Evolutionary conservation across 176 grass and related monocot genomes (phyloP).

Genomic region (Guadua angustifolia): DNA sequence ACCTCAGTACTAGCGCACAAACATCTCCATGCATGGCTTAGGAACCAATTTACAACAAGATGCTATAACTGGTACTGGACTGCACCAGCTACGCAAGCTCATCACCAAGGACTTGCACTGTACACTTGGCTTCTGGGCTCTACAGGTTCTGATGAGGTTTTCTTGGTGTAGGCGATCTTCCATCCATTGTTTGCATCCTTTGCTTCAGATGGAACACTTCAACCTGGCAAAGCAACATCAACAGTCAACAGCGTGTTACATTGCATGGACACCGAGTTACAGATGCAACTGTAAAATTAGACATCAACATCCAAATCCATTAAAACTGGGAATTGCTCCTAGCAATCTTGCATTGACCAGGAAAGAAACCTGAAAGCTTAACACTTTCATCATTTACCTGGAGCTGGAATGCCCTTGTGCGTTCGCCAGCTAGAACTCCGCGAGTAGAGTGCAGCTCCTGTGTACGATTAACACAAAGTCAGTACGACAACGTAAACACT

Average conservation of each 20-base stretch:
- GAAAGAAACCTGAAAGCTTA: constrained; percentile 3
- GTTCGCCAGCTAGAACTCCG: constrained; percentile 80
- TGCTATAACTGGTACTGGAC: neutral
- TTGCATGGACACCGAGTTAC: neutral
- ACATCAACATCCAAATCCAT: neutral
- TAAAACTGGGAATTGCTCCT: constrained; percentile 8
- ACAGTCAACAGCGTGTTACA: constrained; percentile 13
- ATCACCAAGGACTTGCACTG: neutral
- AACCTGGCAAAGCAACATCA: constrained; percentile 55
- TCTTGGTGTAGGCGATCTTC: constrained; percentile 71
- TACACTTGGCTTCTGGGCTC: constrained; percentile 28
- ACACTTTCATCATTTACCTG: constrained; percentile 60
- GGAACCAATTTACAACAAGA: constrained; percentile 21
- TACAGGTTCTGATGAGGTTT: constrained; percentile 66
- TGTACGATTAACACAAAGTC: neutral
- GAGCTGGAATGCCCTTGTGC: constrained; percentile 72
- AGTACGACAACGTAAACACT: neutral
- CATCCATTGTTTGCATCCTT: constrained; percentile 74
- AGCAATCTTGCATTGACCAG: neutral
- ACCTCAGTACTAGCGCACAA: neutral
- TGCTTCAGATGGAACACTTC: constrained; percentile 93
- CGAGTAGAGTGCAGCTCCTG: constrained; percentile 84
- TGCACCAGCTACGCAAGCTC: neutral
- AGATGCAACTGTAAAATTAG: constrained; percentile 2
- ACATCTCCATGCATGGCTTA: neutral